Evolutionary conservation across 305 asterid genomes (phyloP).

Genomic region (Fraxinus latifolia): DNA sequence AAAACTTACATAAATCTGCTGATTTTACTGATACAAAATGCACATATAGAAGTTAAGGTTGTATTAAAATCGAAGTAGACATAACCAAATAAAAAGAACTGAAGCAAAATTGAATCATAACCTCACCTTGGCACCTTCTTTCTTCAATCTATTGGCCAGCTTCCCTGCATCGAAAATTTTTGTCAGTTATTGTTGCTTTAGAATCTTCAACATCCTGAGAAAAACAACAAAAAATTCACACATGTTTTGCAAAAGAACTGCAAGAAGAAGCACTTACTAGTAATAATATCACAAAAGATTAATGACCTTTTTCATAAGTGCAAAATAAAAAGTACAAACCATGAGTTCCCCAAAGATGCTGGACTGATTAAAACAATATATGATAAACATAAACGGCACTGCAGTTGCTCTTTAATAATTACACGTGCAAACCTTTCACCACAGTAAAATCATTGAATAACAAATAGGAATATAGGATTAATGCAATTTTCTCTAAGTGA

Average conservation of each 20-base stretch:
- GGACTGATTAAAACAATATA: not conserved
- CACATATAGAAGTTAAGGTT: not conserved
- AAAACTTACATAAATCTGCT: not conserved
- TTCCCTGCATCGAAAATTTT: conserved; percentile 58
- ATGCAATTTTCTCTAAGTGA: not conserved
- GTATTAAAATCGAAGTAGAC: not conserved
- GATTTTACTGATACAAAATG: not conserved
- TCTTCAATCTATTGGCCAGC: conserved; percentile 78
- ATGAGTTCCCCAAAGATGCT: not conserved
- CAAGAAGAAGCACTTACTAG: not conserved
- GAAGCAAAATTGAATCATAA: conserved; percentile 2
- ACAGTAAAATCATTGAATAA: not conserved
- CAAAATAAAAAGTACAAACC: not conserved
- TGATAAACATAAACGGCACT: not conserved
- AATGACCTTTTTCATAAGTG: not conserved
- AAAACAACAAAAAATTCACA: not conserved
- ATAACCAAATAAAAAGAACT: not conserved
- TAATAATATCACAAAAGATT: not conserved
- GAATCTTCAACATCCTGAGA: conserved; percentile 10
- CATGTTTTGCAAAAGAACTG: conserved; percentile 1
- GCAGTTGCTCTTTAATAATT: not conserved
- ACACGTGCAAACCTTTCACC: not conserved
- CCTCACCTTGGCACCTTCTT: conserved; percentile 84
- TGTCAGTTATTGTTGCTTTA: conserved; percentile 18
- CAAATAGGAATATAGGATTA: not conserved